A percentile compares a stretch with the other conserved stretches of the same genome.
Conservation (phyloP, 148 eudicot species). For the Amaranthus cruentus region DNA sequence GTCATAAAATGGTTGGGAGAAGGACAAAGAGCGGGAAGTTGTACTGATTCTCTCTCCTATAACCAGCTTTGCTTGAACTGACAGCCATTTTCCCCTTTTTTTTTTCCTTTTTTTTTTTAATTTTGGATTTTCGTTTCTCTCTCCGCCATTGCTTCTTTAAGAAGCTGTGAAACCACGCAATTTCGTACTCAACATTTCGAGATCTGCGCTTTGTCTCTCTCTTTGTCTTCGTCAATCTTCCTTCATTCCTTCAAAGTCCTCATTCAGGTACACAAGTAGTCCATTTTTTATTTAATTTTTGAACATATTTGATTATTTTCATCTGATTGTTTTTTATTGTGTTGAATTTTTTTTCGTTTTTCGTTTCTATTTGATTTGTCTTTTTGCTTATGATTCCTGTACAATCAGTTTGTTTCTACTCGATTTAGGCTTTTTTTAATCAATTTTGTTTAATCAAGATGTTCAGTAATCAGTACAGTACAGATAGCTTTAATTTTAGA, state of each 20-base stretch:
- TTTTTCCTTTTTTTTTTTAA: not conserved
- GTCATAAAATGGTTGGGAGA: not conserved
- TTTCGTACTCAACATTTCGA: not conserved
- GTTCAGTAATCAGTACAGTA: too few species aligned
- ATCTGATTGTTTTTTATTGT: not conserved
- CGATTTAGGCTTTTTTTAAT: too few species aligned
- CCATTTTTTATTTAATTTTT: not conserved
- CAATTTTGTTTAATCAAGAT: too few species aligned
- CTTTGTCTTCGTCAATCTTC: not conserved
- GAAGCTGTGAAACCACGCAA: slow-evolving; percentile 1
- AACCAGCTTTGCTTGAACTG: not conserved
- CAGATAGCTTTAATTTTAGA: too few species aligned
- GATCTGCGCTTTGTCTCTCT: not conserved
- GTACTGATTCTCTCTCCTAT: not conserved
- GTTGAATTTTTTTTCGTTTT: not conserved
- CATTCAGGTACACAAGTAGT: not conserved
- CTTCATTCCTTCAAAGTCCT: not conserved
- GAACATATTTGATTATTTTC: not conserved
- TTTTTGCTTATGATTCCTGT: not conserved
- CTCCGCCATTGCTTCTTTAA: not conserved
- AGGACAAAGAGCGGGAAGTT: slow-evolving; percentile 11
- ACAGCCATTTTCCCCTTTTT: not conserved
- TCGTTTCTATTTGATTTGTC: not conserved
- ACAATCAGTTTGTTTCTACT: too few species aligned
- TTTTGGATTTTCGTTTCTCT: not conserved